A percentile compares a stretch with the other conserved stretches of the same genome.
Conservation (phyloP, 306 rosid genomes). For the Inga laurina region DNA sequence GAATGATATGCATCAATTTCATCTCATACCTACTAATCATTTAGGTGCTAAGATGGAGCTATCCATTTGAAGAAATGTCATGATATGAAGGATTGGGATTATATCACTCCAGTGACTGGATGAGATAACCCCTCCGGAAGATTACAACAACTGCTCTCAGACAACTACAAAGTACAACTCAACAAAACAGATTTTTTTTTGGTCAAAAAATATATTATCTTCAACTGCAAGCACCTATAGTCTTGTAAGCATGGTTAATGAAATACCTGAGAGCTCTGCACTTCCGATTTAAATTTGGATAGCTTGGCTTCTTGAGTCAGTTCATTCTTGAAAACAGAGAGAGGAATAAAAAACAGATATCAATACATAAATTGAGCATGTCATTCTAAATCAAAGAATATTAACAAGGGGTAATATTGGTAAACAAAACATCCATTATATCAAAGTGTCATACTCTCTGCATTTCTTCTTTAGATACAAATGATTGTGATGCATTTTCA, state of each 20-base stretch:
- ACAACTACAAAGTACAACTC: neutral
- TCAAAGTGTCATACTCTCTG: constrained; percentile 59
- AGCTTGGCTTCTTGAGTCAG: constrained; percentile 68
- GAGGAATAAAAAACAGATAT: neutral
- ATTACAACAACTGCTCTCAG: neutral
- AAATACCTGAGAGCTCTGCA: constrained; percentile 77
- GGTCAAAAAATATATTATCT: neutral
- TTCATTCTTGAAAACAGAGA: constrained; percentile 45
- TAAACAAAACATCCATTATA: neutral
- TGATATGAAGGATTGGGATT: neutral
- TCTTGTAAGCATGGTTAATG: neutral
- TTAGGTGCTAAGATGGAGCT: neutral
- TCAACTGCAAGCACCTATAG: neutral
- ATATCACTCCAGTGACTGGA: neutral
- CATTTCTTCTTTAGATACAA: constrained; percentile 86
- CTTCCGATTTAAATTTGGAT: constrained; percentile 75
- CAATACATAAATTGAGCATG: neutral
- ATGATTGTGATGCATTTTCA: constrained; percentile 77
- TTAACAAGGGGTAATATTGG: neutral
- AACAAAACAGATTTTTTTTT: neutral
- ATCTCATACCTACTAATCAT: neutral
- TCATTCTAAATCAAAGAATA: neutral
- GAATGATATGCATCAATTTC: neutral
- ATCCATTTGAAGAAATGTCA: neutral
- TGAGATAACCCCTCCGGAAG: neutral